Percentiles rank a stretch among this genome's conserved stretches.
Conservation (phyloP, 2,329 filamentous ascomycete genomes). For the Verticillium dahliae region DNA sequence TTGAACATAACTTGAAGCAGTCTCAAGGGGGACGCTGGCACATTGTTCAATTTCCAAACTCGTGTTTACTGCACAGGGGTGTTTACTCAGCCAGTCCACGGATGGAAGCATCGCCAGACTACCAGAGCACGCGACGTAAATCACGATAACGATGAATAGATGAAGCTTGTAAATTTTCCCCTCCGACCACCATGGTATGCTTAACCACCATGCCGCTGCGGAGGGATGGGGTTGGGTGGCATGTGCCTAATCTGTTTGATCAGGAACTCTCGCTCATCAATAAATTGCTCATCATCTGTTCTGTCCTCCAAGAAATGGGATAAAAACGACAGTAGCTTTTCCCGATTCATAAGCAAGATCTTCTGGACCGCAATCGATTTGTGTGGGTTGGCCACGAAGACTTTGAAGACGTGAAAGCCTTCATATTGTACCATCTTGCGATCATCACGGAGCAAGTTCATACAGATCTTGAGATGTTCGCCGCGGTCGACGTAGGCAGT, state of each 20-base stretch:
- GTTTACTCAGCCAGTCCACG: too few species aligned
- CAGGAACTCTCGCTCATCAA: constrained; percentile 93
- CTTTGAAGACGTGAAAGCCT: constrained; percentile 98
- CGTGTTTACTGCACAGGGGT: too few species aligned
- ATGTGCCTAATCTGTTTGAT: constrained; percentile 84
- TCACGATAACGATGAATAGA: neutral
- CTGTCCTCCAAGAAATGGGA: constrained; percentile 89
- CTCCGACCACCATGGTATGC: neutral
- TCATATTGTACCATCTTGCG: constrained; percentile 99
- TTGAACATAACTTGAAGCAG: too few species aligned
- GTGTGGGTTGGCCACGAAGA: constrained; percentile 97
- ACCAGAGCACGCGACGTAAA: too few species aligned
- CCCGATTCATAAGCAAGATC: constrained; percentile 92
- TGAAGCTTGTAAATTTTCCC: neutral
- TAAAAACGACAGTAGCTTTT: constrained; percentile 82
- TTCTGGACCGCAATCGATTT: constrained; percentile 95
- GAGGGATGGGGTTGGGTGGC: constrained; percentile 50
- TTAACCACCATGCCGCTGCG: constrained; percentile 30
- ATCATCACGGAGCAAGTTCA: constrained; percentile 94
- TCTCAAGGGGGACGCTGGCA: too few species aligned
- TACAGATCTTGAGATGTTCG: constrained; percentile 95
- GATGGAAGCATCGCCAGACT: too few species aligned
- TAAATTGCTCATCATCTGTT: constrained; percentile 97
- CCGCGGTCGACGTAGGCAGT: constrained; percentile 92
- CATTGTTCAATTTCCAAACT: too few species aligned